Conservation (phyloP, 2,329 filamentous ascomycete genomes). For the Hymenoscyphus fructigenus region DNA sequence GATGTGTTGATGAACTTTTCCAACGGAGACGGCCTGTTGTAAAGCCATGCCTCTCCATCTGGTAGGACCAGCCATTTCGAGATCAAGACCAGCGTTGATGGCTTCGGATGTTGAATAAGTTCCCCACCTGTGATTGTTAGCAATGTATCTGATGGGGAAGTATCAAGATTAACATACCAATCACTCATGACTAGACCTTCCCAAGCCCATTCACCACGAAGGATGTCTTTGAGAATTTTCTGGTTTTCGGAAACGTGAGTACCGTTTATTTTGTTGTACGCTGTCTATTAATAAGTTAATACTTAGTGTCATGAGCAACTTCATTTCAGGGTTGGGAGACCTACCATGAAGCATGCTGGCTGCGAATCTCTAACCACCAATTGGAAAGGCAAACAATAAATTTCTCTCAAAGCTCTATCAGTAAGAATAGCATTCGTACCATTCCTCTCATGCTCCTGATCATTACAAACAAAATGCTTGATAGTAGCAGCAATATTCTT, state of each 20-base stretch:
- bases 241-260: slow-evolving; percentile 44
- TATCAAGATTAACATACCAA: slow-evolving; percentile 39
- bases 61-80: slow-evolving; percentile 59
- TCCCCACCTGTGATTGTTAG: slow-evolving; percentile 39
- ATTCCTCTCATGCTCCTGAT: slow-evolving; percentile 42
- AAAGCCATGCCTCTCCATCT: slow-evolving; percentile 31
- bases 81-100: slow-evolving; percentile 52
- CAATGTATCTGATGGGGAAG: background rate
- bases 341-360: slow-evolving; percentile 45
- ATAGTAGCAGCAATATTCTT: slow-evolving; percentile 45
- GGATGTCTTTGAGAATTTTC: slow-evolving; percentile 40
- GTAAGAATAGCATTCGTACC: slow-evolving; percentile 39
- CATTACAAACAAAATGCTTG: slow-evolving; percentile 49
- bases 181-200: slow-evolving; percentile 49
- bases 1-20: slow-evolving; percentile 29
- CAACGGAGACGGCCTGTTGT: slow-evolving; percentile 26
- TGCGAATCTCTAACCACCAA: slow-evolving; percentile 44
- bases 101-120: slow-evolving; percentile 55
- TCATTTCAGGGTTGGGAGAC: background rate
- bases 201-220: slow-evolving; percentile 47
- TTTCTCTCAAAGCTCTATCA: slow-evolving; percentile 42
- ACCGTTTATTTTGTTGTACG: slow-evolving; percentile 49
- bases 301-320: background rate
- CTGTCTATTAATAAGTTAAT: slow-evolving; percentile 29
- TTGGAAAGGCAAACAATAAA: slow-evolving; percentile 48